phyloP scores from a whole-genome alignment of 345 rosid species.

The Rhizophora mangle region DNA sequence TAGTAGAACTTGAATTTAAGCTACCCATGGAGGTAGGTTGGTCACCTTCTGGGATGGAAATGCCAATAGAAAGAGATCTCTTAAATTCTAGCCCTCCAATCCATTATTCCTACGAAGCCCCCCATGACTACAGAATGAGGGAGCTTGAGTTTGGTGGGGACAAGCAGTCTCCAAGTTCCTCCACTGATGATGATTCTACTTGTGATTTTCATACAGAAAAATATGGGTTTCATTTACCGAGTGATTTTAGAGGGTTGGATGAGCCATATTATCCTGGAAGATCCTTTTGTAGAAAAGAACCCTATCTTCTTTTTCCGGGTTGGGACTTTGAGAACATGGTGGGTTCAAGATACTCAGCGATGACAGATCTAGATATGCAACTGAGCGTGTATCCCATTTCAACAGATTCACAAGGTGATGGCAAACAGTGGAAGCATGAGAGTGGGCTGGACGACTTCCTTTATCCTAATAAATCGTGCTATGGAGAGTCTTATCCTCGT shows the following conservation, averaged over 20 bases:
- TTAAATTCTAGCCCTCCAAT: slow-evolving; percentile 32
- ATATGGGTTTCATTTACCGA: slow-evolving; percentile 26
- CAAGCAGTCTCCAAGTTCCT: slow-evolving; percentile 18
- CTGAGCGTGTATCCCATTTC: slow-evolving; percentile 32
- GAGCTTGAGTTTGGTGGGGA: slow-evolving; percentile 24
- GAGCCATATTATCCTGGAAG: slow-evolving; percentile 11
- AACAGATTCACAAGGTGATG: slow-evolving; percentile 21
- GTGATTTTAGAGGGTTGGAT: slow-evolving; percentile 24
- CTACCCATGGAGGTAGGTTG: slow-evolving; percentile 27
- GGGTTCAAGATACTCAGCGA: slow-evolving; percentile 32
- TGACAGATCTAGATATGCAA: slow-evolving; percentile 24
- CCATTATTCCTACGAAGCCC: slow-evolving; percentile 20
- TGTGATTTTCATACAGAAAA: slow-evolving; percentile 29
- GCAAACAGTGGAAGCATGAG: slow-evolving; percentile 26
- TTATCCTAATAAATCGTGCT: too few species aligned
- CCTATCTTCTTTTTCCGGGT: slow-evolving; percentile 35
- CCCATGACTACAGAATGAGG: slow-evolving; percentile 29
- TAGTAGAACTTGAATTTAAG: slow-evolving; percentile 30
- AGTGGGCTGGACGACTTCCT: slow-evolving; percentile 13
- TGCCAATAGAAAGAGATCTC: slow-evolving; percentile 21
- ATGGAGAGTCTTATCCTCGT: too few species aligned
- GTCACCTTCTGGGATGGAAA: slow-evolving; percentile 31
- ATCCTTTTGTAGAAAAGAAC: slow-evolving; percentile 17
- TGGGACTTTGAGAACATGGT: slow-evolving; percentile 39
- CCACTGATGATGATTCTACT: slow-evolving; percentile 20